Percentiles rank a stretch among this genome's conserved stretches.
Conservation (phyloP, 768 basidiomycete species). For the Leucosporidium scottii region DNA sequence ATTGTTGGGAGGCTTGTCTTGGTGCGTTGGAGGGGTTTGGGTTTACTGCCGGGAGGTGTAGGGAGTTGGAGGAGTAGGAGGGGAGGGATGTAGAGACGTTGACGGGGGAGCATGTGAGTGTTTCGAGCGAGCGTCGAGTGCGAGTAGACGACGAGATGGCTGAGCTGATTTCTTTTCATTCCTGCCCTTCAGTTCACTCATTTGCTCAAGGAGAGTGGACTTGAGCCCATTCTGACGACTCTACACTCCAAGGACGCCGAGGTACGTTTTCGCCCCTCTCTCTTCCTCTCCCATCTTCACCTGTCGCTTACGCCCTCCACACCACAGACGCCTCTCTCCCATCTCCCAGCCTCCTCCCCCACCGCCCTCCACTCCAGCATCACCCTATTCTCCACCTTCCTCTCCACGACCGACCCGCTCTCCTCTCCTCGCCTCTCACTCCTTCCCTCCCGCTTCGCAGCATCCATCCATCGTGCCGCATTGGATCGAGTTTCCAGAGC, state of each 20-base stretch:
- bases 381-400: constrained; percentile 67
- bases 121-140: constrained; percentile 18
- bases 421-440: constrained; percentile 70
- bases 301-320: neutral
- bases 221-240: constrained; percentile 43
- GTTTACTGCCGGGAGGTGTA: constrained; percentile 60
- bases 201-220: constrained; percentile 46
- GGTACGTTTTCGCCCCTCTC: constrained; percentile 40
- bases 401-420: constrained; percentile 66
- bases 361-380: constrained; percentile 58
- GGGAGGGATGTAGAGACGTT: constrained; percentile 58
- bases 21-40: constrained; percentile 50
- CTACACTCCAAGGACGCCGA: constrained; percentile 42
- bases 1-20: constrained; percentile 70
- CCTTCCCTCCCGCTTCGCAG: constrained; percentile 61
- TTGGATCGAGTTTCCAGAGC: constrained; percentile 60
- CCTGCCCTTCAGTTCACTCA: constrained; percentile 39
- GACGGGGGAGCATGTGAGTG: constrained; percentile 78
- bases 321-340: constrained; percentile 74
- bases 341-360: constrained; percentile 60
- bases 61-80: constrained; percentile 55
- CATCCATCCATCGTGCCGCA: constrained; percentile 67
- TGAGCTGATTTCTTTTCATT: no score
- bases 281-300: neutral
- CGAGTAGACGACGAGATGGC: neutral